These are phyloP conservation scores for Blastocystis sp. DNA, from an alignment of 352 stramenopile genomes.

Conservation along the genomic window DNA sequence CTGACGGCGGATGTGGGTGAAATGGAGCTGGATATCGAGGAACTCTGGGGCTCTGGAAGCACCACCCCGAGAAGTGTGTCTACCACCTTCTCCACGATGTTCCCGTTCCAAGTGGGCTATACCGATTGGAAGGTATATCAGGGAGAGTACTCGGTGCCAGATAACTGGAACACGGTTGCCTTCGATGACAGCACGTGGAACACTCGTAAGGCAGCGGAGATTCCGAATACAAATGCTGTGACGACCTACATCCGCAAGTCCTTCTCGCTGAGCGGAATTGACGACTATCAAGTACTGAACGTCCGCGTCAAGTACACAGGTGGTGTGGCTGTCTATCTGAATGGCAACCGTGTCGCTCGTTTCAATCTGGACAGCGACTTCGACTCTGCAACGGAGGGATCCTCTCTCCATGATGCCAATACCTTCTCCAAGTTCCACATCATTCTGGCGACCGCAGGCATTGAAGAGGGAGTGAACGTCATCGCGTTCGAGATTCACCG, in stretches of 20 bases:
- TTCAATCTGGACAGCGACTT: not conserved
- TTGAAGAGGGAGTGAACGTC: not conserved
- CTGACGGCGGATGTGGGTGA: not conserved
- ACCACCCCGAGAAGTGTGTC: not conserved
- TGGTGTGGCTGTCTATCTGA: not conserved
- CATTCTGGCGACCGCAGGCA: not conserved
- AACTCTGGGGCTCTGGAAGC: not conserved
- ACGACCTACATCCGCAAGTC: not conserved
- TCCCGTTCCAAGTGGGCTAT: not conserved
- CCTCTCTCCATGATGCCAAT: not conserved
- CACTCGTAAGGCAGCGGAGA: not conserved
- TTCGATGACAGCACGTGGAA: not conserved
- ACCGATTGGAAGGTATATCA: not conserved
- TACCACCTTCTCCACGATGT: not conserved
- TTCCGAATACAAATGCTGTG: not conserved
- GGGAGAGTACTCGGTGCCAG: no score
- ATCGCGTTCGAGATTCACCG: conserved; percentile 1
- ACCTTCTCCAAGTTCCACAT: not conserved
- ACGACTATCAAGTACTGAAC: conserved; percentile 11
- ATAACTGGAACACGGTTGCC: not conserved
- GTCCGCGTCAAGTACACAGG: not conserved
- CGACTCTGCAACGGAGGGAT: not conserved
- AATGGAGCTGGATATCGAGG: not conserved
- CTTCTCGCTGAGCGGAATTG: not conserved
- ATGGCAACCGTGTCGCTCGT: not conserved